A percentile compares a stretch with the other conserved stretches of the same genome.
These are phyloP conservation scores for Pyricularia pennisetigena DNA, from an alignment of 2,329 filamentous ascomycete species.

Conservation along the genomic window DNA sequence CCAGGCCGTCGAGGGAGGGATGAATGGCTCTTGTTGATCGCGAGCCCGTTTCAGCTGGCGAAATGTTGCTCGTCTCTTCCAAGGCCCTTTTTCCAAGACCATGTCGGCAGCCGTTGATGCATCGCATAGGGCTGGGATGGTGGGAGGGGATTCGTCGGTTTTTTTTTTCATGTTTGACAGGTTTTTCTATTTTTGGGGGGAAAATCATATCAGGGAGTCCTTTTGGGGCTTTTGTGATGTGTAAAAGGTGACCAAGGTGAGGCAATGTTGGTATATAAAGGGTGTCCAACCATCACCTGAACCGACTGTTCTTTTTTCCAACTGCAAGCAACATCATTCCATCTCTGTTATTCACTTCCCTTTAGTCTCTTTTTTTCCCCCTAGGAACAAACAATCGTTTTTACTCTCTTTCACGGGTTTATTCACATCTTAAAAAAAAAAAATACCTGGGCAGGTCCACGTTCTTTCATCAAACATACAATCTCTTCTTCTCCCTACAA, in stretches of 20 bases:
- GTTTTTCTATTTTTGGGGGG: not conserved
- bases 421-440: not conserved
- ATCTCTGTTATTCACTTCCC: not conserved
- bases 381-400: not conserved
- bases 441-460: conserved; percentile 2
- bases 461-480: not conserved
- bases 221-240: not conserved
- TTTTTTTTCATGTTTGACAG: not conserved
- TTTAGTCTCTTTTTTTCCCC: conserved; percentile 1
- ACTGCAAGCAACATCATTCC: not conserved
- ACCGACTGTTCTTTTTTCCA: not conserved
- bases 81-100: not conserved
- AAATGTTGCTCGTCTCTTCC: not conserved
- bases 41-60: not conserved
- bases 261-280: not conserved
- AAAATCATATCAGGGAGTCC: not conserved
- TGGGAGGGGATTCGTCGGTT: not conserved
- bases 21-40: not conserved
- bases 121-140: not conserved
- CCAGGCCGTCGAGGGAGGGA: not conserved
- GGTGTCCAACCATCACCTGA: not conserved
- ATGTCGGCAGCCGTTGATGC: not conserved
- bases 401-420: not conserved
- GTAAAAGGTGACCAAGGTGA: not conserved
- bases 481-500: not conserved